Evolutionary conservation across 1,284 basidiomycete genomes (phyloP), one percentile per base, ranked within the genome.

Genomic region (Trichosporon sp.): DNA sequence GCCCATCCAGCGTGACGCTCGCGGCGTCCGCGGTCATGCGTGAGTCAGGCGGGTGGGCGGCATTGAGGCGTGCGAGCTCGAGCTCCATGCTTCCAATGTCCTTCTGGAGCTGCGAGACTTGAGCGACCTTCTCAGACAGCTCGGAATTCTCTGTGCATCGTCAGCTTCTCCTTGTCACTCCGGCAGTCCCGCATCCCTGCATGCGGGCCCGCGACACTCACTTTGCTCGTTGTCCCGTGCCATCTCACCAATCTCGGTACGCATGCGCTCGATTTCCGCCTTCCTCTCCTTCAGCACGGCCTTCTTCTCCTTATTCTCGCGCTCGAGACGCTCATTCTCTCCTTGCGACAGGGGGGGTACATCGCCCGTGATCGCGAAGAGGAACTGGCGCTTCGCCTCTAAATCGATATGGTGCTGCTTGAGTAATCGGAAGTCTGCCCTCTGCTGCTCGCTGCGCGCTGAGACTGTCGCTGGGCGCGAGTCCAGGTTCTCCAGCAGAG

Each of bases 381-480:
- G 87, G 78, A 94, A 94, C 80, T 91, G 89, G 74, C 92, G 89
- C 80, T 94, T 94, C 2, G 93, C 91, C 76, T 93, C 92, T 81
- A 93, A 91, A 77, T 94, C 92, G 26, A 94, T 85, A 77, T 92
- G 93, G 74, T 91, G 90, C 78, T 92, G 92, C 81, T 94, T 94
- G 31, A 94, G 87, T 76, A 91, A 91, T n/a, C 91, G 87, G 54
- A 94, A 87, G 78, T 90, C 31, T 1, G 14, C 14, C 32, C 5
- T 35, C 59, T 32, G 31, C 59, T 63, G 31, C 10, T 63, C 59
- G 4, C 16, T 35, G 59, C 59, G 59, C 1, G 59, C 59, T 12
- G 37, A 32, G 3, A 63, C 59, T 3, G 59, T 2, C 6, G 32
- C 59, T 1, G 59, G 59, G 14, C 32, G 59, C 59, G 32, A 4